Percentiles rank a stretch among this genome's conserved stretches.
phyloP scores from a whole-genome alignment of 805 yeast species.

The Cyberlindnera galapagoensis region DNA sequence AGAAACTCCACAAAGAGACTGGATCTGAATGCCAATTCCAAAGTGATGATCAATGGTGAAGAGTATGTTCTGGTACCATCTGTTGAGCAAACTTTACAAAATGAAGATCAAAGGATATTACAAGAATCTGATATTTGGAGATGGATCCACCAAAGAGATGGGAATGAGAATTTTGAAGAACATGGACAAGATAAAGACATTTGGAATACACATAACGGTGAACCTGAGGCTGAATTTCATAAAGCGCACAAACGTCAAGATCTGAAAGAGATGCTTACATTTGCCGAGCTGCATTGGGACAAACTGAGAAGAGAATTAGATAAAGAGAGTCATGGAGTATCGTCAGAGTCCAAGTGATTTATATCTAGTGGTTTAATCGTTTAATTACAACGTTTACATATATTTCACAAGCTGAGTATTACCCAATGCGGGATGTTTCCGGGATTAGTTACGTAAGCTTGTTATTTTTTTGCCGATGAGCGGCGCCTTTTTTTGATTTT shows the following conservation, averaged over 20 bases:
- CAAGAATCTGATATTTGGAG: slow-evolving; percentile 24
- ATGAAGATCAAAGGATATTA: slow-evolving; percentile 1
- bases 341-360: no score
- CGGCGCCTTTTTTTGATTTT: no score
- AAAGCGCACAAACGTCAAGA: slow-evolving; percentile 18
- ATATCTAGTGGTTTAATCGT: no score
- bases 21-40: slow-evolving; percentile 5
- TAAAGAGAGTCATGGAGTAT: no score
- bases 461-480: no score
- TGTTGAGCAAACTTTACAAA: slow-evolving; percentile 7
- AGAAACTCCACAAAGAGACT: background rate
- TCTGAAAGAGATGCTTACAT: slow-evolving; percentile 17
- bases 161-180: background rate
- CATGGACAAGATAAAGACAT: slow-evolving; percentile 1
- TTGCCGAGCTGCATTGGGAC: slow-evolving; percentile 18
- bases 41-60: slow-evolving; percentile 19
- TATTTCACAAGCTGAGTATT: no score
- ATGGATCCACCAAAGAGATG: slow-evolving; percentile 21
- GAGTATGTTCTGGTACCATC: slow-evolving; percentile 20
- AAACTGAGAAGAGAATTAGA: slow-evolving; percentile 4
- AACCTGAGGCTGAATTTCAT: slow-evolving; percentile 2
- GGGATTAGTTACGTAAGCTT: no score
- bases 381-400: no score
- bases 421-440: no score
- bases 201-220: no score